These are phyloP conservation scores for Atalantia buxifolia DNA, from an alignment of 345 rosid species.

Conservation along the genomic window DNA sequence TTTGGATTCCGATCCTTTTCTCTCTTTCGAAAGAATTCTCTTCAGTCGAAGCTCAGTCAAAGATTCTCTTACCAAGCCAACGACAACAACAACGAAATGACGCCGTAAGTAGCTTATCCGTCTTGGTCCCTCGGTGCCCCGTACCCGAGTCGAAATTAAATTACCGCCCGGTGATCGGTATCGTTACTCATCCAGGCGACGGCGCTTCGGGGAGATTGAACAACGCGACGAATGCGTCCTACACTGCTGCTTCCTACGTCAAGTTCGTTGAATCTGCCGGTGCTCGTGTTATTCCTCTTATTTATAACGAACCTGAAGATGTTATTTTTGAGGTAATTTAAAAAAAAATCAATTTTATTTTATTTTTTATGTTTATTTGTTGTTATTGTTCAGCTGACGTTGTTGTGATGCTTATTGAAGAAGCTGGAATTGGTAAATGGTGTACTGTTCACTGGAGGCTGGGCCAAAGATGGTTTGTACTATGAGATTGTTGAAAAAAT, in stretches of 20 bases:
- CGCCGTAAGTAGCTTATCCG: not conserved
- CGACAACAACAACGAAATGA: slow-evolving; percentile 3
- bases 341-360: too few species aligned
- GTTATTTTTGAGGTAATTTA: slow-evolving; percentile 53
- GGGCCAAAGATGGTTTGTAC: slow-evolving; percentile 76
- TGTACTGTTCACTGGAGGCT: slow-evolving; percentile 82
- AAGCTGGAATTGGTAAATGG: slow-evolving; percentile 82
- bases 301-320: slow-evolving; percentile 65
- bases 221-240: slow-evolving; percentile 52
- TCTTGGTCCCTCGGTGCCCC: slow-evolving; percentile 29
- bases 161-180: slow-evolving; percentile 75
- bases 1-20: slow-evolving; percentile 45
- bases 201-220: slow-evolving; percentile 82
- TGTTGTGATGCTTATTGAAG: slow-evolving; percentile 33
- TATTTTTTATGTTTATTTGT: too few species aligned
- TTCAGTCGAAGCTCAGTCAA: slow-evolving; percentile 33
- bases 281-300: slow-evolving; percentile 84
- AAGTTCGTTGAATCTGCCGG: slow-evolving; percentile 93
- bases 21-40: slow-evolving; percentile 44
- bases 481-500: slow-evolving; percentile 41
- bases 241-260: slow-evolving; percentile 79
- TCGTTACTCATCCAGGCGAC: slow-evolving; percentile 81
- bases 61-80: slow-evolving; percentile 49
- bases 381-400: not conserved
- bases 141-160: slow-evolving; percentile 51